Base-by-base conservation (phyloP, 306 rosid species). In the Vigna trinervia region DNA sequence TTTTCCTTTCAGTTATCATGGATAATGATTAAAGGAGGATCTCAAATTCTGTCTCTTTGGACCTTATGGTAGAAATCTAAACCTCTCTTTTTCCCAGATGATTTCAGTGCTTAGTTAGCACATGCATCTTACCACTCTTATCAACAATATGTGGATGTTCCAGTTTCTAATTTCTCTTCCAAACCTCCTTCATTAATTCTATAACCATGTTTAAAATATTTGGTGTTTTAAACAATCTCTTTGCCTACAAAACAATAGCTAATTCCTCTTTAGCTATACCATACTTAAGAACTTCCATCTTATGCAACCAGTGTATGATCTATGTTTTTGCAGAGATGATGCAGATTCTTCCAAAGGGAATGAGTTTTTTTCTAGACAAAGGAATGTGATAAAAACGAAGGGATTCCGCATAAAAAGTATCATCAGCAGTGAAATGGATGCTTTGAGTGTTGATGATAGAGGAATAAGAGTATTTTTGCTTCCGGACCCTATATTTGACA, bases 371-470 rank as follows among this genome's bases (percentile, higher is more conserved):
- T 61, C 79, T 19, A 84, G 74, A 67, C 80, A 83, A 84, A 89
- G 81, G 83, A 80, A 69, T 39, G 80, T 68, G 53, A 84, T 91
- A 81, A 58, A 57, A 77, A 83, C 43, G 0, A 80, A 85, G 30
- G 94, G 98, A 1, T 85, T 86, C 20, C 85, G 53, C 51, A 64
- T 87, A 30, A 69, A 56, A 76, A 79, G 92, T 53, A 71, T 84
- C 52, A 81, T 94, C 78, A 90, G 96, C 87, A 88, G 86, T 76
- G 80, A 57, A 43, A 78, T 87, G 69, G 91, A 90, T 87, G 88
- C 89, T 20, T 84, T 94, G 23, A 73, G 47, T 50, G 89, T 81
- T 52, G 72, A 85, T 39, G 73, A 78, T 56, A n/a, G 50, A 47
- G 86, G 85, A 47, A 76, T 81, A 43, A 83, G 81, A 11, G 71